Evolutionary conservation across 2,329 filamentous ascomycete genomes (phyloP).

Genomic region (Fusarium falciforme): DNA sequence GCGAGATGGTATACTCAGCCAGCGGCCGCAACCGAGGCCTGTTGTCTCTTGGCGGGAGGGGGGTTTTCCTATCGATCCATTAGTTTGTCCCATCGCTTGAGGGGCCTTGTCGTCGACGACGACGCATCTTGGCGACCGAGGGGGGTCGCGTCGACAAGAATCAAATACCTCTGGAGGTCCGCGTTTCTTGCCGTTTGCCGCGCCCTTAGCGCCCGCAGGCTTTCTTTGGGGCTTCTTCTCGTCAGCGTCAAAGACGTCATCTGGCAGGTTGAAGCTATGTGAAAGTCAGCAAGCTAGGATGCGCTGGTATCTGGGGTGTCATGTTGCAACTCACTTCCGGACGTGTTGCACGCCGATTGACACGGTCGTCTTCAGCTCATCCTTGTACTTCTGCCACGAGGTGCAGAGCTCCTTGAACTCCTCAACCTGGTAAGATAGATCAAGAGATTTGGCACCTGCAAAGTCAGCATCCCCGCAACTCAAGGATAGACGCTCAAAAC

Average conservation of each 20-base stretch:
- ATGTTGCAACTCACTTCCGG: slow-evolving; percentile 74
- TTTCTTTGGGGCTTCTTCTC: slow-evolving; percentile 78
- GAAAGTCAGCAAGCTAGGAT: slow-evolving; percentile 19
- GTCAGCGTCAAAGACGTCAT: slow-evolving; percentile 86
- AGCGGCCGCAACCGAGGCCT: slow-evolving; percentile 55
- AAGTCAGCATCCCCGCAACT: slow-evolving; percentile 46
- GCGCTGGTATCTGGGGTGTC: neutral
- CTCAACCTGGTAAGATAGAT: slow-evolving; percentile 83
- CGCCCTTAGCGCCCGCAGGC: slow-evolving; percentile 52
- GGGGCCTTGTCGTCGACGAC: slow-evolving; percentile 6
- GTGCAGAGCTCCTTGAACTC: slow-evolving; percentile 88
- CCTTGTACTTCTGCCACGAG: slow-evolving; percentile 79
- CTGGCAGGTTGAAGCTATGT: slow-evolving; percentile 84
- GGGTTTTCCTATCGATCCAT: slow-evolving; percentile 50
- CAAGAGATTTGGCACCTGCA: slow-evolving; percentile 75
- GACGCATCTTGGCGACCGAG: slow-evolving; percentile 23
- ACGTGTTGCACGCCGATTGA: slow-evolving; percentile 85
- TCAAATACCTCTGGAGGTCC: slow-evolving; percentile 59
- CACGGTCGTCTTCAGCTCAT: slow-evolving; percentile 69
- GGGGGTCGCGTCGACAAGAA: slow-evolving; percentile 28
- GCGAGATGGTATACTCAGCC: slow-evolving; percentile 46
- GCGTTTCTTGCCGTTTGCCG: slow-evolving; percentile 59
- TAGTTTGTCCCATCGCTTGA: slow-evolving; percentile 37
- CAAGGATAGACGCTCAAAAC: slow-evolving; percentile 42
- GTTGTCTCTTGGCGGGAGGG: slow-evolving; percentile 55